Percentiles rank a stretch among this genome's conserved stretches.
phyloP scores from a whole-genome alignment of 108 stramenopile genomes.

The Discostella pseudostelligera region DNA sequence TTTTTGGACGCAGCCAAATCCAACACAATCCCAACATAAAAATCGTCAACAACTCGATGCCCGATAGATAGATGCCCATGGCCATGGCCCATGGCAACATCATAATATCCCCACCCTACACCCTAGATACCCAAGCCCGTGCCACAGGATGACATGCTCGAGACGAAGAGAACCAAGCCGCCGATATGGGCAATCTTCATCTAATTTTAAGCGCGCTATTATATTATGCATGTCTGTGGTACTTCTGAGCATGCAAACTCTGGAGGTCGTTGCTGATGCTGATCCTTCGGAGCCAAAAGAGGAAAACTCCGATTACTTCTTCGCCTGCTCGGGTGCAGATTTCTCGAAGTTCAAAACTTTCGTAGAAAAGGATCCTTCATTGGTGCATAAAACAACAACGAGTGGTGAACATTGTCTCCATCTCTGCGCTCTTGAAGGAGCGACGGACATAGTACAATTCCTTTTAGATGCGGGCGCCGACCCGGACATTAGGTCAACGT shows the following conservation, averaged over 20 bases:
- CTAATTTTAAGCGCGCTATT: background rate
- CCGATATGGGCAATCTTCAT: background rate
- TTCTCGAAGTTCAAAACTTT: conserved; percentile 19
- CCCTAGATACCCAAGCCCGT: too few species aligned
- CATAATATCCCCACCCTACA: too few species aligned
- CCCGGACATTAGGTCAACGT: conserved; percentile 76
- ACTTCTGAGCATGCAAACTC: too few species aligned
- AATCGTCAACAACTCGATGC: too few species aligned
- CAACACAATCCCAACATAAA: too few species aligned
- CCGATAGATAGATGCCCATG: too few species aligned
- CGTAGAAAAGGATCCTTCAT: conserved; percentile 38
- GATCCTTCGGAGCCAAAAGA: background rate
- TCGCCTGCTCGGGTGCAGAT: conserved; percentile 41
- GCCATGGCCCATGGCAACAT: too few species aligned
- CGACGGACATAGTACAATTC: conserved; percentile 48
- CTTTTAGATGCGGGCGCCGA: conserved; percentile 65
- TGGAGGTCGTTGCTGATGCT: background rate
- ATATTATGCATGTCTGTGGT: background rate
- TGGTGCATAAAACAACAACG: conserved; percentile 32
- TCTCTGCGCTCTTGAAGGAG: conserved; percentile 62
- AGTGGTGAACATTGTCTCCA: conserved; percentile 84
- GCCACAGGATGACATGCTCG: background rate
- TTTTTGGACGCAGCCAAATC: too few species aligned
- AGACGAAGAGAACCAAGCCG: background rate
- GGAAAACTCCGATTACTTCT: conserved; percentile 41